Conservation (phyloP, 2,329 filamentous ascomycete species). For the Ophiostoma perfectum region DNA sequence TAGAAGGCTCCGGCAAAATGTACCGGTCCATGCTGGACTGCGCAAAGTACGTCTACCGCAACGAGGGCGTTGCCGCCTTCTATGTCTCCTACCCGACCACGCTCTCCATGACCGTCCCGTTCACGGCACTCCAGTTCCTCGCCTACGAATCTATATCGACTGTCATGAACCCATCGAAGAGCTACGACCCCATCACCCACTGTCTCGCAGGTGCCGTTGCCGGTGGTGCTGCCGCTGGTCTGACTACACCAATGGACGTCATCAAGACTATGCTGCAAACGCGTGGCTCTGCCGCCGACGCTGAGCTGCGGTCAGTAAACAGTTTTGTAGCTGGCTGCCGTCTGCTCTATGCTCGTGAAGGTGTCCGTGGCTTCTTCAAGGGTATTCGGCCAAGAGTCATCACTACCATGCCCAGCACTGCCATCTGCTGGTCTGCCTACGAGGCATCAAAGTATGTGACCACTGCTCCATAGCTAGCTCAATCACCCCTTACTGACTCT, state of each 20-base stretch:
- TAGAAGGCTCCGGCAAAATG: constrained; percentile 81
- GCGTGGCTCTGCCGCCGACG: constrained; percentile 70
- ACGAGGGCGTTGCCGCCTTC: constrained; percentile 84
- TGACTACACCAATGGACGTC: constrained; percentile 95
- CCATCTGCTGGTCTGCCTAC: constrained; percentile 93
- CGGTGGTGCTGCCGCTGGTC: constrained; percentile 84
- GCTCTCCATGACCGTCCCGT: constrained; percentile 96
- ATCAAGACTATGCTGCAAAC: constrained; percentile 98
- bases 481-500: neutral
- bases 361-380: constrained; percentile 83
- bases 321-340: constrained; percentile 72
- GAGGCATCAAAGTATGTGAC: constrained; percentile 57
- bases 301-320: constrained; percentile 78
- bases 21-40: constrained; percentile 85
- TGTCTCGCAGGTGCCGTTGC: constrained; percentile 88
- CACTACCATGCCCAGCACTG: constrained; percentile 96
- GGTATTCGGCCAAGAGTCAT: constrained; percentile 86
- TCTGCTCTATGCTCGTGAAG: constrained; percentile 78
- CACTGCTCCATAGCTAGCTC: neutral
- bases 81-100: constrained; percentile 99
- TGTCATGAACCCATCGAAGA: constrained; percentile 76
- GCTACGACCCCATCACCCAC: constrained; percentile 90
- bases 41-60: constrained; percentile 78
- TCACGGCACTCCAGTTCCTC: constrained; percentile 94
- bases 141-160: constrained; percentile 97